Base-by-base conservation (phyloP, 1,284 basidiomycete genomes). In the Peniophora sp. region DNA sequence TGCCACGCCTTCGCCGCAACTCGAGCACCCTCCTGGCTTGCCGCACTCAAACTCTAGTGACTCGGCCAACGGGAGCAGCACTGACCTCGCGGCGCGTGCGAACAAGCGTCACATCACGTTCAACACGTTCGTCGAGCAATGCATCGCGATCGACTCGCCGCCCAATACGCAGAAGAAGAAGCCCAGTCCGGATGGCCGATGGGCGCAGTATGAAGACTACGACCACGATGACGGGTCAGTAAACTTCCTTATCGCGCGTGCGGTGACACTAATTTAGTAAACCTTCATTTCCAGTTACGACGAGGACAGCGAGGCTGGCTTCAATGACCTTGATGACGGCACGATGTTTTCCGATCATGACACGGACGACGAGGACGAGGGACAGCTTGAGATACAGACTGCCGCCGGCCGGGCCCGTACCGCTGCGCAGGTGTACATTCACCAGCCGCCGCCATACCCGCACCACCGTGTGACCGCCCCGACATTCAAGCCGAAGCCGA, bases 51-150 rank as follows among this genome's bases (percentile, higher is more conserved):
- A 56, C 11, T 64, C 62, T 9, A 66, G 63, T 47, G 64, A 64
- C 12, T 58, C 61, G 2, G 66, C 66, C 10, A 52, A 53, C 17
- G 60, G 62, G 37, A 61, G 62, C 42, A 68, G 57, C 51, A 62
- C 61, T 47, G 69, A 67, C 59, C 75, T 77, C 62, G 75, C 72
- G 52, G 57, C 52, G 10, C 56, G 52, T 51, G 58, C 62, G 14
- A 55, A 59, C 32, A 84, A 82, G 68, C 78, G 81, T 55, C 96
- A 98, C 66, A 99, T 99, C 70, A 89, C 81, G 60, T 99, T 99
- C 79, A 98, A 98, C 68, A 96, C 94, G 1, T 96, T 95, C 62
- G 96, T 99, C 36, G 92, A 98, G 68, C 97, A 98, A 67, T 94
- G 85, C 64, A 96, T 99, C 56, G 90, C 96, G n/a, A 87, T 99